phyloP scores from a whole-genome alignment of 2,329 filamentous ascomycete species.

The Ceratocystis variospora region DNA sequence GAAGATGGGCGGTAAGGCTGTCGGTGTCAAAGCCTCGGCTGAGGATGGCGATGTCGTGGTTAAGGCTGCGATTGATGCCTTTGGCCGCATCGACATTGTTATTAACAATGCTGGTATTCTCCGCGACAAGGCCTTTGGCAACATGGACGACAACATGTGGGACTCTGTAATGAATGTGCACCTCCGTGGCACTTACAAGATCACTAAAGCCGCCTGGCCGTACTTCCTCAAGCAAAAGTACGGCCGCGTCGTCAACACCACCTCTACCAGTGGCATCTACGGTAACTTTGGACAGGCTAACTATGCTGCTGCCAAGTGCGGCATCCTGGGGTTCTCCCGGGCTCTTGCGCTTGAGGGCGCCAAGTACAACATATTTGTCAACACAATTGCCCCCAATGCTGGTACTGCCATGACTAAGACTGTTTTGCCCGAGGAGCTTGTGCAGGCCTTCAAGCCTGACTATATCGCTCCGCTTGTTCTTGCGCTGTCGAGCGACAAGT shows the following conservation, averaged over 20 bases:
- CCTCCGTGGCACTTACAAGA: constrained; percentile 86
- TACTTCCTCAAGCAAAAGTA: constrained; percentile 98
- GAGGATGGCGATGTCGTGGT: constrained; percentile 86
- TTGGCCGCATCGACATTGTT: constrained; percentile 84
- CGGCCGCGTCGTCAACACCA: constrained; percentile 90
- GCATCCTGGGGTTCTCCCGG: constrained; percentile 89
- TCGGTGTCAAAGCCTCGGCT: constrained; percentile 83
- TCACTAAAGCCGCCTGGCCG: constrained; percentile 94
- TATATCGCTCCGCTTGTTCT: constrained; percentile 91
- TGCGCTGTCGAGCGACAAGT: constrained; percentile 70
- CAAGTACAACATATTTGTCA: constrained; percentile 97
- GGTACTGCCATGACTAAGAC: constrained; percentile 90
- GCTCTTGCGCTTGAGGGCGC: constrained; percentile 82
- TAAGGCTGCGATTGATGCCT: constrained; percentile 85
- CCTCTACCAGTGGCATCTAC: constrained; percentile 93
- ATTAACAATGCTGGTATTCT: constrained; percentile 98
- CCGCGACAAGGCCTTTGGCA: constrained; percentile 91
- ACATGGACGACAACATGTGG: constrained; percentile 95
- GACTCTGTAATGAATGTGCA: constrained; percentile 86
- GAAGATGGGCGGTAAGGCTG: constrained; percentile 75
- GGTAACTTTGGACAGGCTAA: constrained; percentile 99
- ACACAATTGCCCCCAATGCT: constrained; percentile 95
- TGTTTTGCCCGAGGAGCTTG: constrained; percentile 91
- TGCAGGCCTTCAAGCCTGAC: constrained; percentile 97
- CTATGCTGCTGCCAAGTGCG: constrained; percentile 82